A percentile compares a stretch with the other conserved stretches of the same genome.
Conservation (phyloP, 371 early-diverging fungal species). For the Mortierella sp. region DNA sequence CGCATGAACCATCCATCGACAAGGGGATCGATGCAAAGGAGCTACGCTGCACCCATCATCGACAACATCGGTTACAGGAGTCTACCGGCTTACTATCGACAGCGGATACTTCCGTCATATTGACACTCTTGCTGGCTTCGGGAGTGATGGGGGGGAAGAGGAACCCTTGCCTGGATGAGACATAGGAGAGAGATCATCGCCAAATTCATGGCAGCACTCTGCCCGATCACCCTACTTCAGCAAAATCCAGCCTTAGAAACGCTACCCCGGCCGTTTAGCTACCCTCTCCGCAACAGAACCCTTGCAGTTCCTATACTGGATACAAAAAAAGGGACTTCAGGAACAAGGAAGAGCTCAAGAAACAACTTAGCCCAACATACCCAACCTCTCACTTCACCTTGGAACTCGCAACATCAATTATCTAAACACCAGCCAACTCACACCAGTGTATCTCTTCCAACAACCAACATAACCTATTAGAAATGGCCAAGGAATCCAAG, state of each 20-base stretch:
- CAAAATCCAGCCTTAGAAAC: background rate
- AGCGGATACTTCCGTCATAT: background rate
- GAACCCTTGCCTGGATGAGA: background rate
- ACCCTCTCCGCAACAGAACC: background rate
- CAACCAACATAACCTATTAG: conserved; percentile 2
- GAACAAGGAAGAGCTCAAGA: background rate
- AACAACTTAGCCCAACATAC: background rate
- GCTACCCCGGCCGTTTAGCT: background rate
- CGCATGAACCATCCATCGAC: conserved; percentile 23
- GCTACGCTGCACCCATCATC: too few relatives aligned
- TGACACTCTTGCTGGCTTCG: background rate
- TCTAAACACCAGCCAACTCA: background rate
- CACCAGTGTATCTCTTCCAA: background rate
- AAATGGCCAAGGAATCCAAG: conserved; percentile 62
- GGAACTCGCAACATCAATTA: background rate
- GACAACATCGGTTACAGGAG: background rate
- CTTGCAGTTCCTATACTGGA: background rate
- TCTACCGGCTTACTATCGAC: background rate
- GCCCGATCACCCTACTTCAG: background rate
- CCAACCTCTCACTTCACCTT: background rate
- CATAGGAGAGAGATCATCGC: conserved; percentile 7
- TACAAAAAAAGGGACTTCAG: background rate
- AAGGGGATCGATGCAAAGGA: background rate
- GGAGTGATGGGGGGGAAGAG: background rate
- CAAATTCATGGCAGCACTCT: background rate